phyloP scores from a whole-genome alignment of 2,329 filamentous ascomycete species.

The Colletotrichum ledebouriae region DNA sequence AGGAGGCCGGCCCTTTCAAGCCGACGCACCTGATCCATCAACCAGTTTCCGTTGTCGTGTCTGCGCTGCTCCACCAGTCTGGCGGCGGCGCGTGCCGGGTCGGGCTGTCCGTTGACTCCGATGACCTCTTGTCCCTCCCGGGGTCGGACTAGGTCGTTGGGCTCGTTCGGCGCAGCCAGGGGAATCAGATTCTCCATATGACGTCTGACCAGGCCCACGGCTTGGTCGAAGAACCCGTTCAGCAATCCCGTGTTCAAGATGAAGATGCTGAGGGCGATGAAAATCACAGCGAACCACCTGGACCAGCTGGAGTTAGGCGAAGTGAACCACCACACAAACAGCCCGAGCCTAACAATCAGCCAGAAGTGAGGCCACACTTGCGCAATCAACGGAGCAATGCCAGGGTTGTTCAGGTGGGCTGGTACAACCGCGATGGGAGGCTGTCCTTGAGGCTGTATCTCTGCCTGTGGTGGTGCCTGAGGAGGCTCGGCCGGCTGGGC shows the following conservation, averaged over 20 bases:
- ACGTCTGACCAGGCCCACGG: constrained; percentile 69
- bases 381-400: constrained; percentile 54
- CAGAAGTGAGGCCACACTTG: constrained; percentile 73
- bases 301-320: constrained; percentile 70
- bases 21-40: constrained; percentile 64
- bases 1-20: constrained; percentile 72
- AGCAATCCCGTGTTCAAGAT: constrained; percentile 71
- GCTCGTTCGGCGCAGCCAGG: constrained; percentile 57
- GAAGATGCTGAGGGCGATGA: constrained; percentile 68
- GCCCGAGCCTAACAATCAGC: constrained; percentile 68
- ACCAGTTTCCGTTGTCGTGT: constrained; percentile 61
- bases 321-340: constrained; percentile 77
- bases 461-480: constrained; percentile 45
- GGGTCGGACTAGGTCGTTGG: constrained; percentile 41
- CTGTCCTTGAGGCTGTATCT: constrained; percentile 48
- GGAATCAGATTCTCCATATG: constrained; percentile 73
- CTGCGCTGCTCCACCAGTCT: constrained; percentile 65
- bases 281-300: constrained; percentile 68
- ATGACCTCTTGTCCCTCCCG: constrained; percentile 30
- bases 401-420: constrained; percentile 57
- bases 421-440: constrained; percentile 46
- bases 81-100: constrained; percentile 67
- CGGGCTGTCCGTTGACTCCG: constrained; percentile 49
- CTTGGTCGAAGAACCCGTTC: constrained; percentile 66
- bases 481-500: constrained; percentile 29